These are phyloP conservation scores for Globisporangium paddicum DNA, from an alignment of 352 stramenopile species.

Conservation along the genomic window DNA sequence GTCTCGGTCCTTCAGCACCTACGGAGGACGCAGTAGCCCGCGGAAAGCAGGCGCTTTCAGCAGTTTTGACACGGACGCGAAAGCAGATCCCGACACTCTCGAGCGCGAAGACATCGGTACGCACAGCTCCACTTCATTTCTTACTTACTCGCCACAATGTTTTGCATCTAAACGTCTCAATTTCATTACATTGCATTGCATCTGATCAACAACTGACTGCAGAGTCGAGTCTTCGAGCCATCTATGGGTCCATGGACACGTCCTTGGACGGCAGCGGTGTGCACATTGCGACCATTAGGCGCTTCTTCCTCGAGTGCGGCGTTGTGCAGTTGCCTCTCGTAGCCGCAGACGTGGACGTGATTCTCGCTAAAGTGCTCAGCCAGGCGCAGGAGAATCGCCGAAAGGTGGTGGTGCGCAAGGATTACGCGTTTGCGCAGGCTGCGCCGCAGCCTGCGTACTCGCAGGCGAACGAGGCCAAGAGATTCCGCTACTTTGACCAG, in stretches of 20 bases:
- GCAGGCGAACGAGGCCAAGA: conserved; percentile 26
- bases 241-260: conserved; percentile 49
- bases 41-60: not conserved
- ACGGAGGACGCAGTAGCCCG: conserved; percentile 6
- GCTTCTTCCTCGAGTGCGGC: conserved; percentile 61
- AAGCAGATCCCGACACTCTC: conserved; percentile 9
- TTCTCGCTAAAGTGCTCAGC: conserved; percentile 55
- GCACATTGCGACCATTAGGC: conserved; percentile 57
- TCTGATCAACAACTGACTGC: conserved; percentile 2
- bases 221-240: conserved; percentile 28
- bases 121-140: no score
- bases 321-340: conserved; percentile 51
- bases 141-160: not conserved
- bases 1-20: conserved; percentile 16
- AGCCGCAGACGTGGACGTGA: conserved; percentile 58
- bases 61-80: conserved; percentile 9
- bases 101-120: conserved; percentile 22
- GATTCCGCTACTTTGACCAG: conserved; percentile 62
- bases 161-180: not conserved
- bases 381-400: conserved; percentile 50
- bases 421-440: conserved; percentile 34
- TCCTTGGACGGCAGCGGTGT: conserved; percentile 45
- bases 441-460: conserved; percentile 4
- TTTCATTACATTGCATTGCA: not conserved
- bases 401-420: conserved; percentile 44